phyloP scores from a whole-genome alignment of 2,329 filamentous ascomycete species.

The Keithomyces neogunnii region DNA sequence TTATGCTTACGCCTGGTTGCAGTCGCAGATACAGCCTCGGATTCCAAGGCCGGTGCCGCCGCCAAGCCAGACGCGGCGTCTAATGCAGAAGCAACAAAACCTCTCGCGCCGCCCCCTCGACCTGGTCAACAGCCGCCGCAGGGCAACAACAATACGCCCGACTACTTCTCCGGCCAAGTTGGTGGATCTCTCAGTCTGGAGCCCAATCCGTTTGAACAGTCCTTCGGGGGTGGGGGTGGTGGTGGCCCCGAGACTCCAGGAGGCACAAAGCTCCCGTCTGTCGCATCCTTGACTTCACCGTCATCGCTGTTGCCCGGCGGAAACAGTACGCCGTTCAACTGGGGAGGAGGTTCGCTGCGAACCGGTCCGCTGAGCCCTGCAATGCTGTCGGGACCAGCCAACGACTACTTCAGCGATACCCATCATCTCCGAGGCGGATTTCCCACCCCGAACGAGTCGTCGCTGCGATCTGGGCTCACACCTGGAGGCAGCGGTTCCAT shows the following conservation, averaged over 20 bases:
- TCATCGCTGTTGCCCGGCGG: slow-evolving; percentile 69
- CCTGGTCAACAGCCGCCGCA: slow-evolving; percentile 38
- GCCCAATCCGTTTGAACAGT: slow-evolving; percentile 95
- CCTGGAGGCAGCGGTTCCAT: slow-evolving; percentile 94
- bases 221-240: slow-evolving; percentile 61
- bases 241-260: slow-evolving; percentile 70
- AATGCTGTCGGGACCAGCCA: slow-evolving; percentile 82
- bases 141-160: slow-evolving; percentile 47
- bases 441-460: slow-evolving; percentile 94
- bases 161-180: slow-evolving; percentile 58
- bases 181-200: slow-evolving; percentile 60
- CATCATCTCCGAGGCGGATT: slow-evolving; percentile 74
- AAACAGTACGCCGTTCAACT: slow-evolving; percentile 67
- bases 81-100: slow-evolving; percentile 53
- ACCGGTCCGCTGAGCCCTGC: slow-evolving; percentile 92
- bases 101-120: slow-evolving; percentile 63
- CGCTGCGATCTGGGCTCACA: slow-evolving; percentile 80
- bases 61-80: slow-evolving; percentile 41
- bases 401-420: slow-evolving; percentile 82
- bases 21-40: slow-evolving; percentile 31
- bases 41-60: slow-evolving; percentile 37
- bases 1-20: slow-evolving; percentile 9
- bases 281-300: slow-evolving; percentile 85
- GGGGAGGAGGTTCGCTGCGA: slow-evolving; percentile 75
- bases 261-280: slow-evolving; percentile 74